Conservation (phyloP, 257 asterid genomes). For the Fraxinus pennsylvanica region DNA sequence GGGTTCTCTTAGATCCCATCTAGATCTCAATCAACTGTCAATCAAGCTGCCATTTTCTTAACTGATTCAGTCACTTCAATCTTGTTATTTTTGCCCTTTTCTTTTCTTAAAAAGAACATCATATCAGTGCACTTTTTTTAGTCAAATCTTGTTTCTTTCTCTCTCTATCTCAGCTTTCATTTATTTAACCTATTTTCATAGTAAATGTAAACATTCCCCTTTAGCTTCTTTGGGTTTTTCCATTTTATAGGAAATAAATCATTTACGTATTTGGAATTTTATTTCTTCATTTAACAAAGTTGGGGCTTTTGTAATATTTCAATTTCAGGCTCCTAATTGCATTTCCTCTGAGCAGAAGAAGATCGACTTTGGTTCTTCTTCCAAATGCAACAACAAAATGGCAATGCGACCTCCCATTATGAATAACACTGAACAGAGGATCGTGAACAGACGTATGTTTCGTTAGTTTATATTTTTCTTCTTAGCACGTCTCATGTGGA, state of each 20-base stretch:
- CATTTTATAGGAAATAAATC: neutral
- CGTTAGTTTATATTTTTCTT: too few relatives aligned
- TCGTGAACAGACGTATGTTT: constrained; percentile 59
- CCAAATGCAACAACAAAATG: constrained; percentile 55
- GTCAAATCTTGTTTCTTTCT: constrained; percentile 7
- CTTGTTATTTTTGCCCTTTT: constrained; percentile 28
- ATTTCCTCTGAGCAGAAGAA: constrained; percentile 46
- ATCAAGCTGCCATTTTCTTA: constrained; percentile 33
- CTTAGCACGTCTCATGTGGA: too few relatives aligned
- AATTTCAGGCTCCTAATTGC: constrained; percentile 47
- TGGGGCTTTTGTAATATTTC: neutral
- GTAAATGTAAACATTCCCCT: too few relatives aligned
- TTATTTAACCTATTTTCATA: too few relatives aligned
- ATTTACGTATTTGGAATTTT: neutral
- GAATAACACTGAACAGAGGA: constrained; percentile 45
- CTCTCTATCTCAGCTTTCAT: neutral
- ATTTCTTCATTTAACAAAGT: neutral
- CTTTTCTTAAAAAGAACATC: constrained; percentile 30
- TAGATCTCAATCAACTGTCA: constrained; percentile 33
- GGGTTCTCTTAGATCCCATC: constrained; percentile 22
- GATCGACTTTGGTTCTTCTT: constrained; percentile 64
- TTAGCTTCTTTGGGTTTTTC: neutral
- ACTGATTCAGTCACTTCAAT: constrained; percentile 71
- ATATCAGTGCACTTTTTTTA: constrained; percentile 24
- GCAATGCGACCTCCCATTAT: constrained; percentile 45